Conservation (phyloP, 768 basidiomycete species). For the Tulasnella sp. region DNA sequence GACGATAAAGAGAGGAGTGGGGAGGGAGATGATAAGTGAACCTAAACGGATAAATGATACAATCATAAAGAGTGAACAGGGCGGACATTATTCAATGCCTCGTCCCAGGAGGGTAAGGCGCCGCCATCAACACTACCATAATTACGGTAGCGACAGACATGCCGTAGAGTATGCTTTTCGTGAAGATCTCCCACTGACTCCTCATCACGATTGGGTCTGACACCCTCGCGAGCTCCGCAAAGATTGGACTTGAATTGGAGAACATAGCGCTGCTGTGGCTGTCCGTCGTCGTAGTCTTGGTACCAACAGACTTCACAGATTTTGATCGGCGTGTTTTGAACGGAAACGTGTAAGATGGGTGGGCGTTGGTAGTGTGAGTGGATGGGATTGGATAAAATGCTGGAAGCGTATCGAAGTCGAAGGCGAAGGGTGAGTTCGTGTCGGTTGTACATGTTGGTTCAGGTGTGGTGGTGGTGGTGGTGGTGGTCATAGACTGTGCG, state of each 20-base stretch:
- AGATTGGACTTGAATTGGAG: slow-evolving; percentile 23
- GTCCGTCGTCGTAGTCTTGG: not conserved
- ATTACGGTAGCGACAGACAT: no score
- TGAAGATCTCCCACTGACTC: slow-evolving; percentile 76
- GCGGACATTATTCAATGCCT: no score
- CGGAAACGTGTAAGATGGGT: no score
- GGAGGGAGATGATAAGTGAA: no score
- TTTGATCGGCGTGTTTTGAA: no score
- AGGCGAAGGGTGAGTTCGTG: not conserved
- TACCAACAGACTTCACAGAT: not conserved
- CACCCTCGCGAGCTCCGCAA: slow-evolving; percentile 61
- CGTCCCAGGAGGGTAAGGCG: no score
- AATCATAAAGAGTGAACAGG: no score
- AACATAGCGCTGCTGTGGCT: not conserved
- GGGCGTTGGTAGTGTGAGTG: not conserved
- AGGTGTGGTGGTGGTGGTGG: not conserved
- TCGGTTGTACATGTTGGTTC: not conserved
- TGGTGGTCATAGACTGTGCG: no score
- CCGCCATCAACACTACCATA: no score
- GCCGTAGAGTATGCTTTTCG: slow-evolving; percentile 33
- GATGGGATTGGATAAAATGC: not conserved
- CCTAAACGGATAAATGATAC: no score
- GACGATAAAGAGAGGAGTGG: no score
- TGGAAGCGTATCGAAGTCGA: slow-evolving; percentile 10
- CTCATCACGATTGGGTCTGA: slow-evolving; percentile 60